Percentiles rank a stretch among this genome's conserved stretches.
Evolutionary conservation across 2,329 filamentous ascomycete species (phyloP).

Genomic region (Epichloe hybrida): DNA sequence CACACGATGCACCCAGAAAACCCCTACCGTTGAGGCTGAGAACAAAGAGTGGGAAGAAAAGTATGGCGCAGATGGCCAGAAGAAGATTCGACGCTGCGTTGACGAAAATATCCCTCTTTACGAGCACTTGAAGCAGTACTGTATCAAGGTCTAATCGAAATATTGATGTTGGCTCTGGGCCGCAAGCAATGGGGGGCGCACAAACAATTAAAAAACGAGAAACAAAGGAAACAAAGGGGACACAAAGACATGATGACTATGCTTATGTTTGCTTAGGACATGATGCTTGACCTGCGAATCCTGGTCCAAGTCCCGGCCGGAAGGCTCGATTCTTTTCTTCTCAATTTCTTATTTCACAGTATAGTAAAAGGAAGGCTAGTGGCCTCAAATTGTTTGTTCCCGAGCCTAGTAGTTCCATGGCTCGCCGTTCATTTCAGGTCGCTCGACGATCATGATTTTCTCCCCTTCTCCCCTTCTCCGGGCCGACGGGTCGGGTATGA

Average conservation of each 20-base stretch:
- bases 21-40: slow-evolving; percentile 50
- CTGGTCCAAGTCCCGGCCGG: not conserved
- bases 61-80: slow-evolving; percentile 58
- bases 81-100: slow-evolving; percentile 56
- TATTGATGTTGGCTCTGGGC: too few species aligned
- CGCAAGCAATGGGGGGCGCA: not conserved
- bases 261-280: not conserved
- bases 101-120: slow-evolving; percentile 61
- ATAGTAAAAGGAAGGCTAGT: slow-evolving; percentile 2
- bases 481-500: not conserved
- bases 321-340: not conserved
- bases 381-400: not conserved
- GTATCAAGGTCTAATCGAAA: slow-evolving; percentile 39
- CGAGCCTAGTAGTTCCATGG: not conserved
- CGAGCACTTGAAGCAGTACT: slow-evolving; percentile 70
- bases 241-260: not conserved
- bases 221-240: not conserved
- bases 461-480: not conserved
- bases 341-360: not conserved
- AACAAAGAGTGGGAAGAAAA: slow-evolving; percentile 60
- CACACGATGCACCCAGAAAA: slow-evolving; percentile 30
- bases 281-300: not conserved
- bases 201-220: not conserved
- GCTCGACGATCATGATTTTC: not conserved
- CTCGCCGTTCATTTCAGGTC: slow-evolving; percentile 1